Base-by-base conservation (phyloP, 495 filamentous ascomycete species). In the Aspergillus wentii region DNA sequence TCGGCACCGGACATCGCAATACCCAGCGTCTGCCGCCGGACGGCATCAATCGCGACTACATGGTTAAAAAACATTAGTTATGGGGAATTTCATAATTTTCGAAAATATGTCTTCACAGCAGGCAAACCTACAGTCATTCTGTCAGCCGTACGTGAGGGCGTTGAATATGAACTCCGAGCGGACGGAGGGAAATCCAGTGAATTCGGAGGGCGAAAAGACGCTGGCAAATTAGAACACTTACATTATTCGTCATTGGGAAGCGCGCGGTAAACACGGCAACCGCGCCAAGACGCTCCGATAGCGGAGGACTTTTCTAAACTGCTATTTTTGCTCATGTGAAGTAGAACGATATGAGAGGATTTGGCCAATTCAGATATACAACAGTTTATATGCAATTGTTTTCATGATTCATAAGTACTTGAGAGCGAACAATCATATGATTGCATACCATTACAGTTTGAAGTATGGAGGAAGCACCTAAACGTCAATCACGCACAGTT, bases 11-110 rank as follows among this genome's bases (percentile, higher is more conserved):
- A 40, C 46, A 43, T 29, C 53, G 50, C 36, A 54, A 40, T 32
- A 51, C 28, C 23, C 49, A 41, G 42, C 50, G 46, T 48, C 55
- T 45, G 30, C 40, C 44, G 42, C 50, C 43, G 25, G 55, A 50
- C 10, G 49, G 46, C 48, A 58, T 50, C 31, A 61, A 52, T 54
- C 60, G 51, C 21, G 57, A 61, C 60, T 61, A 38, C 32, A 56
- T 53, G 27, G 17, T n/a, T n/a, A 36, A 7, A 25, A 2, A 25
- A 16, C 10, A 30, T 50, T 22, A 45, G 33, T 27, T 5, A 16
- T 21, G 16, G 5, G 1, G 2, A 19, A 32, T 32, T 33, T 38
- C 21, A 26, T 13, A 14, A 15, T 26, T 8, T n/a, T n/a, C n/a
- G n/a, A n/a, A n/a, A n/a, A n/a, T n/a, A n/a, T n/a, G n/a, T n/a